Evolutionary conservation across 768 basidiomycete species (phyloP).

Genomic region (Lentinula lateritia): DNA sequence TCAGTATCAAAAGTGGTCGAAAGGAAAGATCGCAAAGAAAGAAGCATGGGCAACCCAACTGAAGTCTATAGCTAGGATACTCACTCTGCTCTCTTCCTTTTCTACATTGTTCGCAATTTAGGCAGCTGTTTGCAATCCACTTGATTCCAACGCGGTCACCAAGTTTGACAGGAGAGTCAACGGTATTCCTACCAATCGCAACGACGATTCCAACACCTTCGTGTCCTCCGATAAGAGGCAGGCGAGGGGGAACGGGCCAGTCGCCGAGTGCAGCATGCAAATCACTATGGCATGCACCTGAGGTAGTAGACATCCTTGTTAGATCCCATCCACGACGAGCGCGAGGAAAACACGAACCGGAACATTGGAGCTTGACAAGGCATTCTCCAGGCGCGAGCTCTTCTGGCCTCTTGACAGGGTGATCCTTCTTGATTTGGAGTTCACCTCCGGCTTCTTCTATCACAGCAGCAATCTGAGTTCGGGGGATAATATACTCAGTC

Average conservation of each 20-base stretch:
- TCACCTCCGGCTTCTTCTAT: slow-evolving; percentile 25
- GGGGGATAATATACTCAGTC: slow-evolving; percentile 24
- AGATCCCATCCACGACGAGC: background rate
- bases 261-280: slow-evolving; percentile 70
- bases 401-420: slow-evolving; percentile 50
- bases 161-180: slow-evolving; percentile 56
- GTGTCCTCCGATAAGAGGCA: slow-evolving; percentile 76
- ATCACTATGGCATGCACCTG: slow-evolving; percentile 72
- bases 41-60: background rate
- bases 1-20: too few species aligned
- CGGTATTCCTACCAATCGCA: slow-evolving; percentile 67
- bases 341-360: slow-evolving; percentile 39
- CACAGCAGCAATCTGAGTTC: slow-evolving; percentile 38
- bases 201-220: slow-evolving; percentile 83
- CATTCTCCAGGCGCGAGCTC: slow-evolving; percentile 66
- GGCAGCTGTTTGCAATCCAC: slow-evolving; percentile 59
- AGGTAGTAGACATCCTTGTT: background rate
- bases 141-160: slow-evolving; percentile 87
- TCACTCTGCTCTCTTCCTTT: slow-evolving; percentile 72
- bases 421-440: slow-evolving; percentile 35
- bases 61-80: slow-evolving; percentile 10
- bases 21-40: background rate
- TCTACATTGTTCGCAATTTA: slow-evolving; percentile 71
- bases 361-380: slow-evolving; percentile 69
- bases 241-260: slow-evolving; percentile 66